Evolutionary conservation across 2,329 filamentous ascomycete species (phyloP), one percentile per base, ranked within the genome.

Genomic region (Aplosporella prunicola): DNA sequence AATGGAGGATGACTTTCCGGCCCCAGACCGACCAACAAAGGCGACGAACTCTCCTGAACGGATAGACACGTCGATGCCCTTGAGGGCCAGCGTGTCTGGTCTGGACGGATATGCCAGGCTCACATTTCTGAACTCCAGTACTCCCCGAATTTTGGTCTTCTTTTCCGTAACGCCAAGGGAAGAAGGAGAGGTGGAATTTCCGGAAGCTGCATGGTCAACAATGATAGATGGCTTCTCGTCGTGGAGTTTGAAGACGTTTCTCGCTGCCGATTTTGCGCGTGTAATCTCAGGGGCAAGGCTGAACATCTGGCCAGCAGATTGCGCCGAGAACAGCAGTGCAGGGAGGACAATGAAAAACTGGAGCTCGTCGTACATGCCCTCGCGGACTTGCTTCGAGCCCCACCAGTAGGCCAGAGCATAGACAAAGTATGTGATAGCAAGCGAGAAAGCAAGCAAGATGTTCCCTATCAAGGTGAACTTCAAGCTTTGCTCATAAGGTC

Each of bases 381-480:
- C 57, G 11, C 63, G 55, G 4, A 67, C 63, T 40, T 65, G 58
- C 41, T 57, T 59, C 2, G 64, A 46, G 47, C 47, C 64, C 64
- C 65, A 68, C 64, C 63, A 68, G 46, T 68, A 68, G 17, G 65
- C 65, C 20, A 68, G 45, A 20, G 64, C 64, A 41, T 68, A 67
- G 2, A 67, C 61, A 43, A 67, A 67, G 43, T 67, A 67, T 0
- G 63, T 65, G 13, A 66, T 55, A 1, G 63, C 60, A 16, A 67
- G 52, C 4, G 63, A 64, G 32, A 66, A 60, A 1, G 64, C 62
- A 14, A 68, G 55, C 10, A 67, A 38, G 3, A 58, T 53, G 27
- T 66, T 68, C 1, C 61, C 60, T 5, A 55, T 50, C 4, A 62
- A 41, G 14, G 56, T 61, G 40, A 64, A 66, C 5, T 49, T 52